Base-by-base conservation (phyloP, 768 basidiomycete genomes). In the Leccinum pellstonianum region DNA sequence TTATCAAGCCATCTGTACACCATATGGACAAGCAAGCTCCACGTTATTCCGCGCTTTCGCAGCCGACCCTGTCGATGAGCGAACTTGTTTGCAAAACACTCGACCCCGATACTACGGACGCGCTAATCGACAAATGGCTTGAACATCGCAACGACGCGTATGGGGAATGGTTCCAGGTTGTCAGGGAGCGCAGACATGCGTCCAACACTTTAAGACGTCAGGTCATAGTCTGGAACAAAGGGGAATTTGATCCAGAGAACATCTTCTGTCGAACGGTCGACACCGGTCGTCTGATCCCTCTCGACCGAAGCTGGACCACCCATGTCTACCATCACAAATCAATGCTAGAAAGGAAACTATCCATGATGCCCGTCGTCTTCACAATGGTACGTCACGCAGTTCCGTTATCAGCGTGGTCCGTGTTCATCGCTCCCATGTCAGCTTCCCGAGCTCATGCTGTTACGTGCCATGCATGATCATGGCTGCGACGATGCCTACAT, bases 91-190 rank as follows among this genome's bases (percentile, higher is more conserved):
- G 86, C 75, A 90, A 88, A 46, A 88, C 87, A 5, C 80, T 91
- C 58, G 86, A 88, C 74, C 85, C 88, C 76, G 86, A 88, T 64
- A 81, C 85, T 17, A 89, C 88, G 1, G 87, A 89, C 76, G 80
- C 84, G 76, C 84, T 91, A 65, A 90, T 91, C 75, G 87, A 91
- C 79, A 88, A 86, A 71, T 91, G 89, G 89, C 86, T 91, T 49
- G 87, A 90, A 69, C 87, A 90, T 68, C 83, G 83, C 67, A 84
- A 87, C 62, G 86, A 89, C 76, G 81, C 84, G 50, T 90, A 90
- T 70, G 83, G 83, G 72, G 87, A 89, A 56, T 91, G 89, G 89
- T 91, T 91, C 65, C 79, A 79, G 62, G 83, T 82, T 58, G 81
- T 88, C 11, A 79, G 88, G 54, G 86, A 88, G 66, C 80, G 86